Evolutionary conservation across 192 early-diverging fungal species (phyloP).

Genomic region (Linnemannia elongata): DNA sequence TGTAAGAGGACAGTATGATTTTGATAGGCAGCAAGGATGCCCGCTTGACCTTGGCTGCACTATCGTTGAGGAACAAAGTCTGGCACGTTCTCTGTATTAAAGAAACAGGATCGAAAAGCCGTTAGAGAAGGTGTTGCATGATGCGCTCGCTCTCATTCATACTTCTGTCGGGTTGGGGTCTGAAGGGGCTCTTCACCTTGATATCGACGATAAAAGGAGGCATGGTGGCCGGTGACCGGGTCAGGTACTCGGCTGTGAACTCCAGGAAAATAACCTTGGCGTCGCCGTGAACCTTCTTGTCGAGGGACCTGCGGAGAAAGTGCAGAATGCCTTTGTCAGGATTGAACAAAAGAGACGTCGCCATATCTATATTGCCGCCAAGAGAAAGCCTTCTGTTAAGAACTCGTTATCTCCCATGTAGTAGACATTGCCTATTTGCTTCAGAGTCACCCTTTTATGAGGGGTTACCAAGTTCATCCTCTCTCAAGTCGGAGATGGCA

Average conservation of each 20-base stretch:
- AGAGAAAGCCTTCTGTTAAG: neutral
- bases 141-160: neutral
- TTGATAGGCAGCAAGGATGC: constrained; percentile 58
- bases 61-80: constrained; percentile 47
- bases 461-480: constrained; percentile 33
- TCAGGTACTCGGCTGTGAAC: constrained; percentile 60
- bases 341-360: constrained; percentile 60
- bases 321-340: constrained; percentile 59
- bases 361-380: constrained; percentile 54
- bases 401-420: neutral
- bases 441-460: neutral
- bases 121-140: neutral
- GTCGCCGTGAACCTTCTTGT: constrained; percentile 27
- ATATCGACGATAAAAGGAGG: constrained; percentile 55
- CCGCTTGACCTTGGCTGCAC: constrained; percentile 39
- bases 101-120: neutral
- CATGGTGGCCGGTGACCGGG: constrained; percentile 37
- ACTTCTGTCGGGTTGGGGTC: neutral
- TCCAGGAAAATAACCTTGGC: constrained; percentile 61
- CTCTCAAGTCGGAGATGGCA: constrained; percentile 32
- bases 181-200: constrained; percentile 32
- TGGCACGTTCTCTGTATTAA: constrained; percentile 35
- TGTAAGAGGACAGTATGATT: constrained; percentile 45
- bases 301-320: constrained; percentile 50
- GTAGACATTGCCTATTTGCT: neutral